Evolutionary conservation across 164 flowering plant species (phyloP).

Genomic region (Amborella trichopoda): DNA sequence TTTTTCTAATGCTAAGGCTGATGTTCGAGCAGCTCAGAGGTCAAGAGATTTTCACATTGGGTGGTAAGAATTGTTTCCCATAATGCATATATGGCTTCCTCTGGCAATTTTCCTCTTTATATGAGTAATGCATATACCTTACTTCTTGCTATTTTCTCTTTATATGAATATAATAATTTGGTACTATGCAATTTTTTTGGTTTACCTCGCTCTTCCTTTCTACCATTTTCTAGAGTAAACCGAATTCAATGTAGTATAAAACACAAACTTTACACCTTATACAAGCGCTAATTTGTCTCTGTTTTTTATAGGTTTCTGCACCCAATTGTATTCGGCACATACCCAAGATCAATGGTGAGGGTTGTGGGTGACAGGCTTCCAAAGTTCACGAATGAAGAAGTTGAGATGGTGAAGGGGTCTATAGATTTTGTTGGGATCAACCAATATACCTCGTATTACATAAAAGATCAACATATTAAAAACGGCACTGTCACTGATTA

Average conservation of each 20-base stretch:
- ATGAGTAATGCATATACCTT: too few species aligned
- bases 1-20: slow-evolving; percentile 38
- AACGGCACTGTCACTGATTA: slow-evolving; percentile 23
- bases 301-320: slow-evolving; percentile 43
- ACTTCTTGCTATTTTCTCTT: too few species aligned
- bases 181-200: too few species aligned
- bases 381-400: slow-evolving; percentile 36
- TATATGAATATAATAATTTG: too few species aligned
- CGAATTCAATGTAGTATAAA: too few species aligned
- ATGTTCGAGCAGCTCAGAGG: slow-evolving; percentile 60
- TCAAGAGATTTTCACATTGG: slow-evolving; percentile 68
- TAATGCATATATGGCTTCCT: too few species aligned
- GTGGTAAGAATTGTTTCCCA: slow-evolving; percentile 51
- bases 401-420: slow-evolving; percentile 57
- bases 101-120: too few species aligned
- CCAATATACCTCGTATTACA: slow-evolving; percentile 56
- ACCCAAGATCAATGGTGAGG: slow-evolving; percentile 44
- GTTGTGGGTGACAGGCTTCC: slow-evolving; percentile 56
- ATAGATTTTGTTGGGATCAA: slow-evolving; percentile 54
- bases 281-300: too few species aligned
- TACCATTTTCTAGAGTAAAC: too few species aligned
- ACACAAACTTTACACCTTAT: too few species aligned
- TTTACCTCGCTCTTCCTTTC: too few species aligned
- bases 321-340: slow-evolving; percentile 57
- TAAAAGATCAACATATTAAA: slow-evolving; percentile 28